Conservation (phyloP, 768 basidiomycete species). For the Pilatotrama ljubarskyi region DNA sequence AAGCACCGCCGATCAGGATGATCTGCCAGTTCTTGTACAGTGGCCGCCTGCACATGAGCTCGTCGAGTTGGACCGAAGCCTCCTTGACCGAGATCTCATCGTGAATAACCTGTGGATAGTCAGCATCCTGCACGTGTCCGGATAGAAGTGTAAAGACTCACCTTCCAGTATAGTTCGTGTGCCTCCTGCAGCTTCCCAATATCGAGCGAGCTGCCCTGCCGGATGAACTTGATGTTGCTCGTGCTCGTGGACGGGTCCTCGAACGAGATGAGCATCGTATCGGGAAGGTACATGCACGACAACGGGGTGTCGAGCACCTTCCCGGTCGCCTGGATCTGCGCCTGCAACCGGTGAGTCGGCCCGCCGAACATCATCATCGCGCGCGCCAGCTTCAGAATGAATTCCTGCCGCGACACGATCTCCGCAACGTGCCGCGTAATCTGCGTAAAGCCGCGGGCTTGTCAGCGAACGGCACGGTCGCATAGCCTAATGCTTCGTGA, state of each 20-base stretch:
- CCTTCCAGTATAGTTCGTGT: slow-evolving; percentile 75
- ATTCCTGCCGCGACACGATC: slow-evolving; percentile 79
- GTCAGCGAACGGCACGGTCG: not conserved
- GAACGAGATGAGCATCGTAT: slow-evolving; percentile 79
- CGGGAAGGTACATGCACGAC: slow-evolving; percentile 75
- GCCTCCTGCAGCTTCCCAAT: slow-evolving; percentile 74
- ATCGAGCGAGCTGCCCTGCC: slow-evolving; percentile 70
- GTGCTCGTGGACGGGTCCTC: slow-evolving; percentile 80
- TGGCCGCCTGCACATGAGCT: slow-evolving; percentile 66
- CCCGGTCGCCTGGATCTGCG: slow-evolving; percentile 79
- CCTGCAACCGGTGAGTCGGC: slow-evolving; percentile 78
- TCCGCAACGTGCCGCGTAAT: slow-evolving; percentile 84
- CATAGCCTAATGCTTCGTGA: not conserved
- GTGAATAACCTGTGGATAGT: slow-evolving; percentile 65
- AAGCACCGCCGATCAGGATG: slow-evolving; percentile 73
- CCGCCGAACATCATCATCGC: slow-evolving; percentile 91
- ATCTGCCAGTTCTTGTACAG: slow-evolving; percentile 62
- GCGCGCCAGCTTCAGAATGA: slow-evolving; percentile 79
- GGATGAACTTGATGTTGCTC: slow-evolving; percentile 77
- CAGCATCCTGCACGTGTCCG: not conserved
- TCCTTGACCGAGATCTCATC: slow-evolving; percentile 75
- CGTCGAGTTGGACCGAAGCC: slow-evolving; percentile 68
- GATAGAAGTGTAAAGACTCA: slow-evolving; percentile 29
- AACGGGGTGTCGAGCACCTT: slow-evolving; percentile 74
- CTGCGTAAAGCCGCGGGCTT: slow-evolving; percentile 37